Percentiles rank a stretch among this genome's conserved stretches.
phyloP scores from a whole-genome alignment of 306 rosid genomes.

The Cucurbita maxima region DNA sequence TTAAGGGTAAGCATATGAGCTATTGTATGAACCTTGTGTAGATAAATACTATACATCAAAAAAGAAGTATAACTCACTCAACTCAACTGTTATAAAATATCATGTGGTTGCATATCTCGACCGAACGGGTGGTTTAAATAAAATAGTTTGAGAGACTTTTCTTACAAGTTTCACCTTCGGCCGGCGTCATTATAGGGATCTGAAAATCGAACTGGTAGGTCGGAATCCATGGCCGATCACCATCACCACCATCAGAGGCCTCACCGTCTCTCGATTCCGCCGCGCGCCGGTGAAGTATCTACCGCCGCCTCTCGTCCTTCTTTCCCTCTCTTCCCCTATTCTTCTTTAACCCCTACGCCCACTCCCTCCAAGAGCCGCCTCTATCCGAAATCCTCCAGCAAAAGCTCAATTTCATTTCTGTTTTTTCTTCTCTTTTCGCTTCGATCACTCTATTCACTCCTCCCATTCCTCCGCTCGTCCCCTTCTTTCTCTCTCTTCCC shows the following conservation, averaged over 20 bases:
- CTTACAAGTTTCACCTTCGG: background rate
- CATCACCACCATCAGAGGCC: conserved; percentile 49
- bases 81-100: too few relatives aligned
- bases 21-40: too few relatives aligned
- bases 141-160: background rate
- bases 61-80: too few relatives aligned
- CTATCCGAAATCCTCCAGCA: conserved; percentile 24
- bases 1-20: too few relatives aligned
- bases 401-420: conserved; percentile 40
- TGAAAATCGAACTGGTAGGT: background rate
- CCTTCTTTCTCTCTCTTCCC: conserved; percentile 71
- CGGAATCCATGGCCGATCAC: conserved; percentile 46
- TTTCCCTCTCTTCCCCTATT: conserved; percentile 30
- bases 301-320: conserved; percentile 13
- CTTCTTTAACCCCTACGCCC: conserved; percentile 38
- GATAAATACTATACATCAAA: too few relatives aligned
- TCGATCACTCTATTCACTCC: conserved; percentile 56
- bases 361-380: conserved; percentile 59
- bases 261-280: conserved; percentile 56
- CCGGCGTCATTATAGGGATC: background rate
- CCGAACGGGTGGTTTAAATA: too few relatives aligned
- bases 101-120: too few relatives aligned
- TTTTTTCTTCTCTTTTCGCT: conserved; percentile 58
- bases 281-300: conserved; percentile 19
- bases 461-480: conserved; percentile 68